phyloP scores from a whole-genome alignment of 2,329 filamentous ascomycete genomes.

The Phyllosticta capitalensis region DNA sequence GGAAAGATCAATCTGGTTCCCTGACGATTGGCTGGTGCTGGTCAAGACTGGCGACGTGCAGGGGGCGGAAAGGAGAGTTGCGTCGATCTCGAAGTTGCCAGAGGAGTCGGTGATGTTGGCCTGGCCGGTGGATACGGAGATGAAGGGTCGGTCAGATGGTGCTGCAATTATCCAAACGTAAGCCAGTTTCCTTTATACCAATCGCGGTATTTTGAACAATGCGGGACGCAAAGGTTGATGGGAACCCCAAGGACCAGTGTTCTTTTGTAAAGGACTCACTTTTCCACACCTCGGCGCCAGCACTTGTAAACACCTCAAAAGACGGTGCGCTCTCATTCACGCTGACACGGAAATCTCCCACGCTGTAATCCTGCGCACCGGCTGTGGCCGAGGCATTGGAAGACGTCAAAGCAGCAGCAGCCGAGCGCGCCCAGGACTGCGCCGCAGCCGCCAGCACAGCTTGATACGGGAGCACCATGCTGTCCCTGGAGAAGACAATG shows the following conservation, averaged over 20 bases:
- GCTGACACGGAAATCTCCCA: neutral
- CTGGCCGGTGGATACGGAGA: slow-evolving; percentile 4
- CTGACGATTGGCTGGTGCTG: neutral
- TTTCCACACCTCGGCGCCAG: slow-evolving; percentile 7
- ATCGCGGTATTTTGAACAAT: too few species aligned
- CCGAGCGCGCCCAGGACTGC: neutral
- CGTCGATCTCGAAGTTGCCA: slow-evolving; percentile 10
- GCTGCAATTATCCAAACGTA: neutral
- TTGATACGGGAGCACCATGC: neutral
- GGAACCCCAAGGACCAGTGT: neutral
- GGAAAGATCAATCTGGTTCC: neutral
- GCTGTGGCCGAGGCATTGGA: neutral
- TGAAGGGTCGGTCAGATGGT: slow-evolving; percentile 2
- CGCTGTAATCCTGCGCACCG: neutral
- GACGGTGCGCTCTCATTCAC: neutral
- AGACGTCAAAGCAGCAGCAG: neutral
- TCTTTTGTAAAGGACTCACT: neutral
- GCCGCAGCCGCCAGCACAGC: neutral
- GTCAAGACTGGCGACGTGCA: slow-evolving; percentile 1
- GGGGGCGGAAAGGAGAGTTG: neutral
- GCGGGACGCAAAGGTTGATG: too few species aligned
- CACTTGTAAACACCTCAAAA: neutral
- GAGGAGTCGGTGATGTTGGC: slow-evolving; percentile 9
- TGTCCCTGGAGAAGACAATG: neutral
- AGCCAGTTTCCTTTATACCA: neutral